Base-by-base conservation (phyloP, 192 early-diverging fungal genomes). In the Entomortierella beljakovae region DNA sequence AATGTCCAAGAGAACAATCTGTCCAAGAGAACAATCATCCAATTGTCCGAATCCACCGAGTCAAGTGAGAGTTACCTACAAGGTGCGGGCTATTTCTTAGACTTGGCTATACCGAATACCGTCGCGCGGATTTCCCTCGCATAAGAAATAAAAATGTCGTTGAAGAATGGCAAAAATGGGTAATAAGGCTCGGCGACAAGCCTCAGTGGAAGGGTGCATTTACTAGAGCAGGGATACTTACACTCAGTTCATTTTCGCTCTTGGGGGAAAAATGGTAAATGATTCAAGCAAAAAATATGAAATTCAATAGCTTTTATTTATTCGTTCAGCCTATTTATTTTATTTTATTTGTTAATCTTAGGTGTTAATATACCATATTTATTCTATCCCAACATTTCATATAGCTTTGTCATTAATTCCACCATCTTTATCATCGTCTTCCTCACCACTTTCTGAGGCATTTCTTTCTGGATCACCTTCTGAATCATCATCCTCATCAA, bases 91-190 rank as follows among this genome's bases (percentile, higher is more conserved):
- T 13, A 13, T 18, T 43, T 9, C 18, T 18, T 43, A 9, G 10
- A 43, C 9, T 13, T 13, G 42, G 42, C 18, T 43, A 43, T 18
- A 43, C 42, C 18, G 42, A 43, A 43, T 43, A 43, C 42, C 42
- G 18, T 43, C 42, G 42, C 42, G 18, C 42, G 18, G 42, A 43
- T 43, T 43, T 43, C 42, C 18, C 42, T 43, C 42, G 42, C 42
- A 43, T 18, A 43, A 43, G 42, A 43, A 43, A 43, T 43, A 43
- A 43, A 43, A 18, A 43, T 18, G 18, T 43, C 18, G 42, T 43
- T 43, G 42, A 43, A 43, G 42, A 43, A 43, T 43, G 42, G 42
- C 42, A 43, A 18, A 43, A 43, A 43, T 43, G 42, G 42, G 42
- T 43, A 43, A 43, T 43, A 43, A 43, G 18, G 42, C 42, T 43